Base-by-base conservation (phyloP, 768 basidiomycete species). In the Leccinum disarticulatum region DNA sequence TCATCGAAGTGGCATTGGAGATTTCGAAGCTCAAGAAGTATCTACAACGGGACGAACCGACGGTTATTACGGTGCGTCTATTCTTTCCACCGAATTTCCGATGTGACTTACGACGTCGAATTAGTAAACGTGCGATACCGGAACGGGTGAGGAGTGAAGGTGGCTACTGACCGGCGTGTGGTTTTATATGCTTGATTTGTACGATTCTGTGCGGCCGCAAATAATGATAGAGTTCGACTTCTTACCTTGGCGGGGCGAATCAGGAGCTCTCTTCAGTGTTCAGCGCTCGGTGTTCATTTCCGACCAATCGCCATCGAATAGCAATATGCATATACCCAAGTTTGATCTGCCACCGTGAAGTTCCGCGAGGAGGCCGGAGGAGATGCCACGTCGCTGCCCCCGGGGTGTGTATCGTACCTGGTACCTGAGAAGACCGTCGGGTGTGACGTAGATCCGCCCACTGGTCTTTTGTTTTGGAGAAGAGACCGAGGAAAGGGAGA, bases 1-100 rank as follows among this genome's bases (percentile, higher is more conserved):
- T 99, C 64, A 99, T 98, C 70, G 95, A 98, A 72, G 95, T 97
- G 57, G 97, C 97, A 36, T 75, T 98, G 60, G 81, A 86, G 68
- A 79, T 95, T 53, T 87, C 87, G 78, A 88, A 91, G 75, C 78
- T 99, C 77, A 87, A 88, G 73, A 83, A 91, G 72, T 93, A 88
- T 79, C 81, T 96, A 65, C 87, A 89, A 30, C 79, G 93, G 66
- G 90, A 96, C 55, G 81, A 93, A 80, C 97, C 97, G 43, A 96
- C 95, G 53, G 97, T 99, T 64, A 98, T 99, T 73, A 99, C 96
- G 57, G 90, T 91, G 69, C 78, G 86, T 76, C 47, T 14, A 25
- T 33, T 53, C 19, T 15, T 27, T 13, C 52, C 57, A 50, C 53
- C 36, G 53, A 54, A 56, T 55, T 47, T 3, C 61, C 58, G 56